Evolutionary conservation across 2,329 filamentous ascomycete species (phyloP).

Genomic region (Stachybotrys elegans): DNA sequence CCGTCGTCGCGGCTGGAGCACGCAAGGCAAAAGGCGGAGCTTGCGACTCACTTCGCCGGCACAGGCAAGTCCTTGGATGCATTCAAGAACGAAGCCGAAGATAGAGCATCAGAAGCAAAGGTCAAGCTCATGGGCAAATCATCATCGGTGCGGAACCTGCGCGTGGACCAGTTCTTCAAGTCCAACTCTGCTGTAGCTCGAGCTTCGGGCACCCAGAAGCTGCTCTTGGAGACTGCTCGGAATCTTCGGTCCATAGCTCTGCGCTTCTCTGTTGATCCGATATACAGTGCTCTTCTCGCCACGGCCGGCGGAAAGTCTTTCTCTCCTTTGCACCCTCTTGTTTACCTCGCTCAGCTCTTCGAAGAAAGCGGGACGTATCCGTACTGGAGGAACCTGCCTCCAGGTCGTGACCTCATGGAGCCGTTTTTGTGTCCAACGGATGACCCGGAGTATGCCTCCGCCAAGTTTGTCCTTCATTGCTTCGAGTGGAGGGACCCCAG

Average conservation of each 20-base stretch:
- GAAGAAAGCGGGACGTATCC: slow-evolving; percentile 1
- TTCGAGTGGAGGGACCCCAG: slow-evolving; percentile 2
- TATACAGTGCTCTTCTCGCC: slow-evolving; percentile 2
- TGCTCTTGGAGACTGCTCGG: background rate
- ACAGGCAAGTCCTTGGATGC: background rate
- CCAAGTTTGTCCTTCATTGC: slow-evolving; percentile 2
- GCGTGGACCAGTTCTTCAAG: background rate
- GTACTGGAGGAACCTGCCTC: background rate
- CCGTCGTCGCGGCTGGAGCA: slow-evolving; percentile 1
- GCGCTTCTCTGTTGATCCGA: slow-evolving; percentile 1
- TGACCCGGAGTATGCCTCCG: slow-evolving; percentile 2
- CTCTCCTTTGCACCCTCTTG: slow-evolving; percentile 1
- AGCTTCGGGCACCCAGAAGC: background rate
- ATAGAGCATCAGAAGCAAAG: background rate
- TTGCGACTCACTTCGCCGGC: background rate
- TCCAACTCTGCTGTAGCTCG: background rate
- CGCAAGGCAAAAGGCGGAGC: background rate
- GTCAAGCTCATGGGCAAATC: background rate
- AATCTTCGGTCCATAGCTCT: background rate
- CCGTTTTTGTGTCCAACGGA: background rate
- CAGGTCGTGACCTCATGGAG: background rate
- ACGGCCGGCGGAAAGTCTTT: background rate
- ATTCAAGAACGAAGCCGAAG: background rate
- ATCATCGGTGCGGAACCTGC: background rate
- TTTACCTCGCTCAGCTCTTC: slow-evolving; percentile 1